phyloP scores from a whole-genome alignment of 805 yeast genomes.

The Jamesozyma spencerorum region DNA sequence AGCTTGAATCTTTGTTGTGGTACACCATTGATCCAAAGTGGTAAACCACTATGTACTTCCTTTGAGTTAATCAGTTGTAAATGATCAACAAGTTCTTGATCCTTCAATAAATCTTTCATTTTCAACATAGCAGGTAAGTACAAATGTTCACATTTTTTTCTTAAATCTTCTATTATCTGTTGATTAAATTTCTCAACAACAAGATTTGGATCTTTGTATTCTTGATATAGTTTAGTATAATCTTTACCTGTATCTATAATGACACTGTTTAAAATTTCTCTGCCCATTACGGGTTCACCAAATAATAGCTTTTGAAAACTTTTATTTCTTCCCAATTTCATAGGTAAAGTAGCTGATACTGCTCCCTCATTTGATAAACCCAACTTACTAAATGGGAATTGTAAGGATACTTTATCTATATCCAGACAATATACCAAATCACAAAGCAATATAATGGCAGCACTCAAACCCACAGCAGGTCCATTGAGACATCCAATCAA shows the following conservation, averaged over 20 bases:
- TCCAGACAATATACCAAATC: conserved; percentile 62
- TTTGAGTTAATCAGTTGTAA: conserved; percentile 46
- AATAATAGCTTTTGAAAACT: conserved; percentile 67
- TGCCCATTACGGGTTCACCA: conserved; percentile 52
- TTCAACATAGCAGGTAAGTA: conserved; percentile 36
- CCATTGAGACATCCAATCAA: conserved; percentile 73
- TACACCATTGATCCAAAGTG: conserved; percentile 59
- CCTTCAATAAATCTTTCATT: conserved; percentile 34
- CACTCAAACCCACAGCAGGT: conserved; percentile 72
- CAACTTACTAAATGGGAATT: conserved; percentile 71
- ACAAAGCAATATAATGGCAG: conserved; percentile 65
- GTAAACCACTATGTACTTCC: conserved; percentile 62
- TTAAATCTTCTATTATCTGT: conserved; percentile 34
- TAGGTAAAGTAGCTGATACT: conserved; percentile 55
- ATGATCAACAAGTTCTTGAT: conserved; percentile 19
- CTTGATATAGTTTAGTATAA: conserved; percentile 17
- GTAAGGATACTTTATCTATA: conserved; percentile 43
- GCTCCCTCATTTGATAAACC: conserved; percentile 83
- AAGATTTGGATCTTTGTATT: conserved; percentile 31
- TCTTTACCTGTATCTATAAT: neutral
- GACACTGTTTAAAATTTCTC: conserved; percentile 43
- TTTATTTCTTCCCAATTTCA: conserved; percentile 61
- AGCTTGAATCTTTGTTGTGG: conserved; percentile 62
- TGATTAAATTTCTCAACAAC: conserved; percentile 41
- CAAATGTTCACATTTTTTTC: conserved; percentile 28